These are phyloP conservation scores for Fraxinus sp. DNA, from an alignment of 305 asterid species.

Conservation along the genomic window DNA sequence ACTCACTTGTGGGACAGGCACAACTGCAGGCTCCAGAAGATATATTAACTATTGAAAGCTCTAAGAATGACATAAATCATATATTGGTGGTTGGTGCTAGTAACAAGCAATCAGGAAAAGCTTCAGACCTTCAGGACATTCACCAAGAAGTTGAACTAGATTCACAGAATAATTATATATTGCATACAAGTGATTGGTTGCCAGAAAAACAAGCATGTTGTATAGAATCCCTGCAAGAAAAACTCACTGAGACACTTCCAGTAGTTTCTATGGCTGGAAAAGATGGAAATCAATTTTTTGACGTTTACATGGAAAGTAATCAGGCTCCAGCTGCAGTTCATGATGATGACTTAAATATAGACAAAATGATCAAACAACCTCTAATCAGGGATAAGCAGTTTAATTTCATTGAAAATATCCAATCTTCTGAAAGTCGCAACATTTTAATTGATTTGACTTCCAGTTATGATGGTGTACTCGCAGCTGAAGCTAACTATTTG, in stretches of 20 bases:
- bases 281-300: slow-evolving; percentile 28
- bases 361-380: slow-evolving; percentile 19
- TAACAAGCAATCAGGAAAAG: slow-evolving; percentile 24
- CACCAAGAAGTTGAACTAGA: slow-evolving; percentile 29
- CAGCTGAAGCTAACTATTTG: slow-evolving; percentile 15
- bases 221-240: slow-evolving; percentile 29
- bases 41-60: slow-evolving; percentile 27
- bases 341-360: slow-evolving; percentile 22
- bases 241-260: slow-evolving; percentile 29
- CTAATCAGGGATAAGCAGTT: slow-evolving; percentile 20
- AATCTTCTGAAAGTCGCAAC: slow-evolving; percentile 28
- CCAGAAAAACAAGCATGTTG: slow-evolving; percentile 31
- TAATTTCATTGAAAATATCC: slow-evolving; percentile 19
- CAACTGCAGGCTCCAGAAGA: slow-evolving; percentile 32
- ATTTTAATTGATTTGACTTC: slow-evolving; percentile 21
- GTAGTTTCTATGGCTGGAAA: slow-evolving; percentile 26
- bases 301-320: slow-evolving; percentile 23
- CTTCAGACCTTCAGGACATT: slow-evolving; percentile 24
- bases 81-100: slow-evolving; percentile 32
- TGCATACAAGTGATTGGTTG: slow-evolving; percentile 32
- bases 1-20: slow-evolving; percentile 26
- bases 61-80: slow-evolving; percentile 24
- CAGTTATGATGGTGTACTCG: slow-evolving; percentile 24
- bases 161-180: slow-evolving; percentile 17
- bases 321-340: slow-evolving; percentile 17